Evolutionary conservation across 1,139 yeast species (phyloP).

Genomic region (Pneumocystis sp.): DNA sequence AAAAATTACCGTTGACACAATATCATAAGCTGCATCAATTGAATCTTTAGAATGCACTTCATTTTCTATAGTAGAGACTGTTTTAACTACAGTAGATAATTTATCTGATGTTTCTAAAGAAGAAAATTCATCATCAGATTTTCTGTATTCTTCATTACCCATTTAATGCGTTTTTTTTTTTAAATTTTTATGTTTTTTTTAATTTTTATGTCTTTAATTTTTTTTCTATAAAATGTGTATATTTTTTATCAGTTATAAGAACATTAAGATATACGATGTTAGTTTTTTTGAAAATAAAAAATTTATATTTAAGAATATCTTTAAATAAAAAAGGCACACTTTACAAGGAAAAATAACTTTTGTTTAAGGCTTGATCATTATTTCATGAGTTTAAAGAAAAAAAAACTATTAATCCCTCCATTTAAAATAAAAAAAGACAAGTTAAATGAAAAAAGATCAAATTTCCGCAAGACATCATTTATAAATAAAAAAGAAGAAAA

Average conservation of each 20-base stretch:
- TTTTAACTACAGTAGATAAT: background rate
- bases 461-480: background rate
- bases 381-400: background rate
- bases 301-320: background rate
- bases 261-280: too few species aligned
- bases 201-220: too few species aligned
- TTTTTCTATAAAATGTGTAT: too few species aligned
- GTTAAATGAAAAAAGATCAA: background rate
- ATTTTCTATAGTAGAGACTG: background rate
- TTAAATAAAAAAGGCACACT: background rate
- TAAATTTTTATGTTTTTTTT: too few species aligned
- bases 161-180: background rate
- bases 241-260: too few species aligned
- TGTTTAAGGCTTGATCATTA: background rate
- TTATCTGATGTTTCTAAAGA: background rate
- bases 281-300: too few species aligned
- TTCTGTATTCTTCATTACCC: background rate
- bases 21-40: background rate
- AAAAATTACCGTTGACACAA: background rate
- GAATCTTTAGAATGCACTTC: background rate
- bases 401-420: background rate
- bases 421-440: background rate
- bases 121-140: background rate
- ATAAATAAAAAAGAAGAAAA: background rate
- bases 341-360: background rate